These are phyloP conservation scores for Heritiera littoralis DNA, from an alignment of 345 rosid species.

Conservation along the genomic window DNA sequence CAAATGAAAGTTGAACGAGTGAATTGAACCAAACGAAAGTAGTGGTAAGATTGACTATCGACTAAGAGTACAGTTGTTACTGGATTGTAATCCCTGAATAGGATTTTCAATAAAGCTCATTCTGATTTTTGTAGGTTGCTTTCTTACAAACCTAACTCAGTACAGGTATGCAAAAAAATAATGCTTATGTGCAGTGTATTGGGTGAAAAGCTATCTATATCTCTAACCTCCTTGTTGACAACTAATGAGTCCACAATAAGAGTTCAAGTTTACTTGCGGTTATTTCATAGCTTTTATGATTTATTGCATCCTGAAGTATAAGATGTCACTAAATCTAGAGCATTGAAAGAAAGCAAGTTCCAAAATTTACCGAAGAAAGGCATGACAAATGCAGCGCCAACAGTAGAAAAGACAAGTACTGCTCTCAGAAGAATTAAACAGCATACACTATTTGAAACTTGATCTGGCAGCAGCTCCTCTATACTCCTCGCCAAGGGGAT, in stretches of 20 bases:
- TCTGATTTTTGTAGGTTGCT: background rate
- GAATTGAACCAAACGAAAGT: background rate
- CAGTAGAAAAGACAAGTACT: slow-evolving; percentile 73
- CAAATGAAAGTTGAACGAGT: background rate
- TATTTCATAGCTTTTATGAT: background rate
- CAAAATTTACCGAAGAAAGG: slow-evolving; percentile 76
- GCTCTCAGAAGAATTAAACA: slow-evolving; percentile 71
- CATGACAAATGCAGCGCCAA: slow-evolving; percentile 72
- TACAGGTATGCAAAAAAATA: background rate
- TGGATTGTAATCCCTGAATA: background rate
- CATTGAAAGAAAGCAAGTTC: background rate
- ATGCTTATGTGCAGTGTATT: background rate
- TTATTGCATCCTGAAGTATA: background rate
- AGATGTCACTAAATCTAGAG: background rate
- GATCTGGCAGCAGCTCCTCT: slow-evolving; percentile 78
- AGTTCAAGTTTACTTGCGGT: background rate
- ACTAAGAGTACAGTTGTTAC: background rate
- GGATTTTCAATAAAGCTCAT: background rate
- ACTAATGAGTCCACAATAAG: background rate
- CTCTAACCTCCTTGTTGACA: background rate
- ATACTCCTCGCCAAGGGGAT: slow-evolving; percentile 86
- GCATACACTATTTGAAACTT: slow-evolving; percentile 52
- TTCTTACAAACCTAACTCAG: background rate
- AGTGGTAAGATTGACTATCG: background rate
- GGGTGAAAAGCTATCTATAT: background rate